Percentiles rank a stretch among this genome's conserved stretches.
Conservation (phyloP, 495 filamentous ascomycete species). For the Copromyces sp. region DNA sequence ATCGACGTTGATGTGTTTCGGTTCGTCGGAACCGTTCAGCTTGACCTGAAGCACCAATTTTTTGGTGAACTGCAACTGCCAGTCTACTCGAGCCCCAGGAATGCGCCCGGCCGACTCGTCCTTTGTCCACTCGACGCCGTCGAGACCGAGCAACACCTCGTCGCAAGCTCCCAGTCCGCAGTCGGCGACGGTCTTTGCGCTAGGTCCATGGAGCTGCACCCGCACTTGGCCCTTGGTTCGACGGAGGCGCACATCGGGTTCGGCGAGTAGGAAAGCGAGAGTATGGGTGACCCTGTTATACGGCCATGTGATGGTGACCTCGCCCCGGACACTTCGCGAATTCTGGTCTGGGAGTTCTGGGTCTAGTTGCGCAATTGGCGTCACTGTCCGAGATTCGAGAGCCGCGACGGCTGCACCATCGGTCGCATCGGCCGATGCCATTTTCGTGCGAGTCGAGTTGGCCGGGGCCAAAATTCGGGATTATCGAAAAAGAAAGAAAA, state of each 20-base stretch:
- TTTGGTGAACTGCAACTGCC: slow-evolving; percentile 56
- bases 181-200: slow-evolving; percentile 58
- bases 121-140: slow-evolving; percentile 49
- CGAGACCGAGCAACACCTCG: slow-evolving; percentile 55
- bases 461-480: not conserved
- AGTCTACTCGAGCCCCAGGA: slow-evolving; percentile 61
- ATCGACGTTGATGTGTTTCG: slow-evolving; percentile 38
- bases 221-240: slow-evolving; percentile 72
- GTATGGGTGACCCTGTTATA: slow-evolving; percentile 67
- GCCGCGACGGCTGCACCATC: not conserved
- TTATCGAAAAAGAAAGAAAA: no score
- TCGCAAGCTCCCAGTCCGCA: slow-evolving; percentile 66
- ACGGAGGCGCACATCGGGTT: slow-evolving; percentile 80
- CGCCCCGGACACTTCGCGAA: slow-evolving; percentile 38
- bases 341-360: slow-evolving; percentile 38
- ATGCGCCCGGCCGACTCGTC: slow-evolving; percentile 44
- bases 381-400: slow-evolving; percentile 12
- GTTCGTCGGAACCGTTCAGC: slow-evolving; percentile 23
- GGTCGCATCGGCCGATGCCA: slow-evolving; percentile 12
- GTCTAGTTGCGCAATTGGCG: slow-evolving; percentile 56
- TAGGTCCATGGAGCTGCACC: slow-evolving; percentile 60
- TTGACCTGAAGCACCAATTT: slow-evolving; percentile 48
- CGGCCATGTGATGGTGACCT: slow-evolving; percentile 84
- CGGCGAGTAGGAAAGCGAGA: slow-evolving; percentile 67
- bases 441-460: slow-evolving; percentile 1